These are phyloP conservation scores for Dovyalis caffra DNA, from an alignment of 345 rosid species.

Conservation along the genomic window DNA sequence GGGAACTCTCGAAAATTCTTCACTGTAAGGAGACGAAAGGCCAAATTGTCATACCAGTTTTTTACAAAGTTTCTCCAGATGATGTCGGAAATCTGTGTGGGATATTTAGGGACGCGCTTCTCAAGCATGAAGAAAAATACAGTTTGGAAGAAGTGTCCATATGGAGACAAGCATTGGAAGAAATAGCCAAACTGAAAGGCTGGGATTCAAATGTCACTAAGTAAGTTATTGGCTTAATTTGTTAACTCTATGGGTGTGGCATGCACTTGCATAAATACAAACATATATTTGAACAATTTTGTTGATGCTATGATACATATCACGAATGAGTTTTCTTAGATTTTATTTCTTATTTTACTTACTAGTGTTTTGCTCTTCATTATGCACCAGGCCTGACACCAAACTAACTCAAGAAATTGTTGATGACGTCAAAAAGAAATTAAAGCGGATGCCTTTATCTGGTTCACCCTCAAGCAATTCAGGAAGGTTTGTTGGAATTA, in stretches of 20 bases:
- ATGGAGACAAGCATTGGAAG: no score
- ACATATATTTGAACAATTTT: no score
- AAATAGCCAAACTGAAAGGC: no score
- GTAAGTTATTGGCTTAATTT: no score
- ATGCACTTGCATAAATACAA: no score
- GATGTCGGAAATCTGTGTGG: not conserved
- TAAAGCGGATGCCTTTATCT: not conserved
- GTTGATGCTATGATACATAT: no score
- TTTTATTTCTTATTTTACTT: no score
- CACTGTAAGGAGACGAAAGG: not conserved
- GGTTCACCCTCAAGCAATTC: not conserved
- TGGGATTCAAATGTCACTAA: no score
- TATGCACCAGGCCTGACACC: not conserved
- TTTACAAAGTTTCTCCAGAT: not conserved
- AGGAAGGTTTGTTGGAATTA: not conserved
- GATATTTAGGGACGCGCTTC: not conserved
- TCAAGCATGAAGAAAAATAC: no score
- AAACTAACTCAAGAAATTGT: not conserved
- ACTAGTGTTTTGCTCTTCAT: no score
- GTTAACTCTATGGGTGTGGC: no score
- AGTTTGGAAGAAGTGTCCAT: not conserved
- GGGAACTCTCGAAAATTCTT: not conserved
- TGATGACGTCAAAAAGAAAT: not conserved
- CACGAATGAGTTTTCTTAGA: no score
- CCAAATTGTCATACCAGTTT: not conserved